phyloP scores from a whole-genome alignment of 768 basidiomycete species.

The Pleurotus cornucopiae region DNA sequence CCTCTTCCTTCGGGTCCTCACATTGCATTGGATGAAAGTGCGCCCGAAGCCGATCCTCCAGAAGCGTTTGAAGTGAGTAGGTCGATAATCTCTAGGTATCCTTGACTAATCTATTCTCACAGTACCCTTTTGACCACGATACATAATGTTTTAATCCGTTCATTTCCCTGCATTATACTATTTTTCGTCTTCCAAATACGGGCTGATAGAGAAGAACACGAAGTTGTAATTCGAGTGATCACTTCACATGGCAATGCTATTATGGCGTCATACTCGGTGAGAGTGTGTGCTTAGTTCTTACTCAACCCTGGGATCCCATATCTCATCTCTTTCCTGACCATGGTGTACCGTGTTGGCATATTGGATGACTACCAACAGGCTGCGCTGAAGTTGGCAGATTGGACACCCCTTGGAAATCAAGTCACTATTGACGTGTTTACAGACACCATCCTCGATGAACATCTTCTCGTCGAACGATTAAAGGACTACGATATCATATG shows the following conservation, averaged over 20 bases:
- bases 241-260: neutral
- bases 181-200: neutral
- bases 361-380: conserved; percentile 60
- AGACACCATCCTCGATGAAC: conserved; percentile 50
- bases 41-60: conserved; percentile 73
- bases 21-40: conserved; percentile 66
- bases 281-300: too few relatives aligned
- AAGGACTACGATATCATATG: conserved; percentile 52
- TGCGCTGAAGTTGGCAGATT: conserved; percentile 49
- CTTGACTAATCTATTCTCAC: conserved; percentile 17
- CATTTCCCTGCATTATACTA: conserved; percentile 5
- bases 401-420: conserved; percentile 38
- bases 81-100: conserved; percentile 2
- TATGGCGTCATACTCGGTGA: too few relatives aligned
- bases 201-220: too few relatives aligned
- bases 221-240: too few relatives aligned
- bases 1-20: conserved; percentile 40
- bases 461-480: conserved; percentile 43
- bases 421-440: conserved; percentile 41
- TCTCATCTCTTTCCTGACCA: neutral
- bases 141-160: conserved; percentile 27
- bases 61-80: conserved; percentile 76
- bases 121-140: conserved; percentile 80
- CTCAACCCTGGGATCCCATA: too few relatives aligned
- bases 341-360: conserved; percentile 39